phyloP scores from a whole-genome alignment of 2,329 filamentous ascomycete genomes.

The Hymenoscyphus fructigenus region DNA sequence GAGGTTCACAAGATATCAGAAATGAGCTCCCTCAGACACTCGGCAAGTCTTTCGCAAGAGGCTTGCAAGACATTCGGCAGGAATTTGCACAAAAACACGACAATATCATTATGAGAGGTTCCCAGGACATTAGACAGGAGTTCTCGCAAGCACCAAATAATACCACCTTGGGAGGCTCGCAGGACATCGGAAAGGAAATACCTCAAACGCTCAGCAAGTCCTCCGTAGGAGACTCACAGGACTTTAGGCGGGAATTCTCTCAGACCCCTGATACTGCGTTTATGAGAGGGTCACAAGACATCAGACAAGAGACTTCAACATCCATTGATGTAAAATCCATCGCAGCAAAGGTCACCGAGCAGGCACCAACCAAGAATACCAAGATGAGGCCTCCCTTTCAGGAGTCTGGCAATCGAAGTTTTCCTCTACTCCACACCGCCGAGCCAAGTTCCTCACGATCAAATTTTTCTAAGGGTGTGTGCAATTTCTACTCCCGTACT shows the following conservation, averaged over 20 bases:
- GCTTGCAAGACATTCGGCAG: background rate
- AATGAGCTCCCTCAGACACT: background rate
- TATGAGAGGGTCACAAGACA: background rate
- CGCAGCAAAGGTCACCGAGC: background rate
- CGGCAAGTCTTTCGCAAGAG: background rate
- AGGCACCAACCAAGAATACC: background rate
- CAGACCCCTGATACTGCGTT: background rate
- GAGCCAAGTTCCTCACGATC: background rate
- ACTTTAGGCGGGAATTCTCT: background rate
- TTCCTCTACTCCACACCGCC: background rate
- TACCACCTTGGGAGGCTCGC: too few species aligned
- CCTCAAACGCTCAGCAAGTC: too few species aligned
- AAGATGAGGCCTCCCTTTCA: background rate
- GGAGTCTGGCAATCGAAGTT: background rate
- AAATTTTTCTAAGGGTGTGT: background rate
- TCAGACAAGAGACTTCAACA: background rate
- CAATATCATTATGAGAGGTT: background rate
- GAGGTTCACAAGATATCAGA: background rate
- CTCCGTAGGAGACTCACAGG: too few species aligned
- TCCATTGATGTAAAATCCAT: background rate
- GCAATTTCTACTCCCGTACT: background rate
- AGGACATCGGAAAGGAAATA: too few species aligned
- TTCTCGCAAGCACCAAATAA: too few species aligned
- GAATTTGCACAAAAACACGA: background rate
- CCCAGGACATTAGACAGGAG: background rate